Base-by-base conservation (phyloP, 306 rosid species). In the Gastrolobium bilobum region DNA sequence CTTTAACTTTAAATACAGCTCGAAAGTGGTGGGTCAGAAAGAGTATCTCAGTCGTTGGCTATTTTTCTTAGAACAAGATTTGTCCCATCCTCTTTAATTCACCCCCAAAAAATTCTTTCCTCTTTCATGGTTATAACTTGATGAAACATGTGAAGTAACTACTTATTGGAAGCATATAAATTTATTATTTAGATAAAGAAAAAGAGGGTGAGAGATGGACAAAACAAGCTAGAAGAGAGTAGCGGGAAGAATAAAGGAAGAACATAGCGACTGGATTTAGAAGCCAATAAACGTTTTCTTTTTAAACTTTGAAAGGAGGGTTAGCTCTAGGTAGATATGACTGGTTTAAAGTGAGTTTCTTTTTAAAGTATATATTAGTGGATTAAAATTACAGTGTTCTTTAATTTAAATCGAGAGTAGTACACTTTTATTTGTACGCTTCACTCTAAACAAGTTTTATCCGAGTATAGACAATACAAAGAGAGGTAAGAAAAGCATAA, bases 401-500 rank as follows among this genome's bases (percentile, higher is more conserved):
- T 20, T 20, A 20, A 20, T 20, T 20, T 20, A 20, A 20, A 20
- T 20, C 26, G 1, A 20, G 26, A 20, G 26, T 20, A 20, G 26
- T 20, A 20, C 26, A 20, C 26, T 20, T 20, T 20, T 20, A 20
- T 20, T 20, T 20, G 26, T 20, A 20, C 26, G 26, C 26, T 20
- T 20, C 26, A 20, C 0, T 20, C 26, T 20, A 20, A 20, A 20
- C 26, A 20, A 51, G 58, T 71, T 43, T 71, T 70, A 20, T 37
- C n/a, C 2, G 35, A 40, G 31, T 35, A 6, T 80, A 57, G 58
- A 88, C 75, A 83, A 87, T 54, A 65, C 86, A 85, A 57, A 77
- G 81, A 81, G 86, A 70, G 75, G 56, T 43, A 78, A 87, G 84
- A 81, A 88, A 89, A 90, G 93, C 88, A 84, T 71, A 89, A 91